A percentile compares a stretch with the other conserved stretches of the same genome.
Evolutionary conservation across 2,329 filamentous ascomycete genomes (phyloP).

Genomic region (Penicillium sp.): DNA sequence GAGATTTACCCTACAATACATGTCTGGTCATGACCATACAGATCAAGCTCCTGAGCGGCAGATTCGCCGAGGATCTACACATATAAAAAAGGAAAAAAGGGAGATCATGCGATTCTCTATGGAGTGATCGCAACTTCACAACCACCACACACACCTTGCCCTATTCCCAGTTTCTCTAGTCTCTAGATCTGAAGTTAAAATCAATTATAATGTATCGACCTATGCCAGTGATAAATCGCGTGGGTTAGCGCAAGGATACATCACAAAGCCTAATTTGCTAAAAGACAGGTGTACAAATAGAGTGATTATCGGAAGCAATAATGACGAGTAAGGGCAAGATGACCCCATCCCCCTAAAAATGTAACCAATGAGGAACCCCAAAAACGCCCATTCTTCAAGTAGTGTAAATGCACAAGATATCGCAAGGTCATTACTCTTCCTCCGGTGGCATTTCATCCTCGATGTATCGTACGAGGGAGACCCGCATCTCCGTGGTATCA

Average conservation of each 20-base stretch:
- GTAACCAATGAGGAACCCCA: neutral
- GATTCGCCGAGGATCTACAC: conserved; percentile 7
- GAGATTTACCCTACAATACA: neutral
- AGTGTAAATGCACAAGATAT: conserved; percentile 4
- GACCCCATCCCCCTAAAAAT: neutral
- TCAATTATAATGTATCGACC: neutral
- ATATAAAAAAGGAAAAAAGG: conserved; percentile 4
- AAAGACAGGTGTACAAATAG: conserved; percentile 2
- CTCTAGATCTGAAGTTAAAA: neutral
- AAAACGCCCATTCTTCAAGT: conserved; percentile 7
- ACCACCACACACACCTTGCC: neutral
- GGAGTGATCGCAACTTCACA: neutral
- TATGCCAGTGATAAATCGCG: conserved; percentile 20
- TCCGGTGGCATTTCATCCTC: conserved; percentile 97
- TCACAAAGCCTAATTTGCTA: conserved; percentile 22
- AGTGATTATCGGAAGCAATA: neutral
- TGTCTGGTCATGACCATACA: neutral
- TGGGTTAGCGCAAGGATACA: conserved; percentile 20
- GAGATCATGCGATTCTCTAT: conserved; percentile 9
- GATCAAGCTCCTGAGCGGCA: conserved; percentile 5
- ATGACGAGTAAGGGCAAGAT: neutral
- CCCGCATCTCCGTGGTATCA: conserved; percentile 95
- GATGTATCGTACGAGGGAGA: conserved; percentile 88
- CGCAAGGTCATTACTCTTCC: conserved; percentile 67
- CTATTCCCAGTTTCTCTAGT: neutral